These are phyloP conservation scores for Phyllosticta paracitricarpa DNA, from an alignment of 2,329 filamentous ascomycete species.

Conservation along the genomic window DNA sequence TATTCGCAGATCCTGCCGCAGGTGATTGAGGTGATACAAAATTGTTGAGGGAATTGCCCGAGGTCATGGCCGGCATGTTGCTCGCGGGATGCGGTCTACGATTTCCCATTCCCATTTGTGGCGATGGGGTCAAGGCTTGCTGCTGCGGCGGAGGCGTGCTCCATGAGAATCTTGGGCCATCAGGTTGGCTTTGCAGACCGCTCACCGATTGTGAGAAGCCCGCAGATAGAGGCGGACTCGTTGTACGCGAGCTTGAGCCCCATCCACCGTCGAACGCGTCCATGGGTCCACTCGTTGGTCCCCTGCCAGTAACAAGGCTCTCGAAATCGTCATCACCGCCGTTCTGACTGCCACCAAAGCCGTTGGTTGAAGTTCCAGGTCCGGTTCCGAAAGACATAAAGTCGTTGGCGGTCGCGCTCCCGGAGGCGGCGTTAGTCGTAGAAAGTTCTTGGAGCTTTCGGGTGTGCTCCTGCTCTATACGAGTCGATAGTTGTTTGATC, in stretches of 20 bases:
- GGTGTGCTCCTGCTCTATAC: slow-evolving; percentile 80
- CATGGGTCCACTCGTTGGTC: slow-evolving; percentile 4
- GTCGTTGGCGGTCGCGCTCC: slow-evolving; percentile 49
- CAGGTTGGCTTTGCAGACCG: slow-evolving; percentile 15
- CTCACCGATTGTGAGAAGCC: slow-evolving; percentile 21
- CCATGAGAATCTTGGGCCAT: slow-evolving; percentile 34
- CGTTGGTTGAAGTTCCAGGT: slow-evolving; percentile 40
- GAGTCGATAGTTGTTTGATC: slow-evolving; percentile 68
- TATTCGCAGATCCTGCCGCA: background rate
- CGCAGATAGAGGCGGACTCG: slow-evolving; percentile 19
- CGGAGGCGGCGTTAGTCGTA: slow-evolving; percentile 44
- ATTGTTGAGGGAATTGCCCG: slow-evolving; percentile 38
- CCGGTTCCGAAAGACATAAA: slow-evolving; percentile 57
- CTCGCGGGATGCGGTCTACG: background rate
- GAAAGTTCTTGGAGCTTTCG: slow-evolving; percentile 80
- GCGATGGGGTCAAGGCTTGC: slow-evolving; percentile 1
- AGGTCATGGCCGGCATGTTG: slow-evolving; percentile 30
- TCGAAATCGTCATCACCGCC: slow-evolving; percentile 72
- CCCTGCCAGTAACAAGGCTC: slow-evolving; percentile 70
- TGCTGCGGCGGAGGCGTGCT: slow-evolving; percentile 27
- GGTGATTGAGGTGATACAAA: slow-evolving; percentile 35
- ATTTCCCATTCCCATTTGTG: slow-evolving; percentile 2
- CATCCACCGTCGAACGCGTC: slow-evolving; percentile 32
- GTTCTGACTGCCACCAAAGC: slow-evolving; percentile 44
- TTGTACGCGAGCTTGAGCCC: slow-evolving; percentile 25